phyloP scores from a whole-genome alignment of 225 moss, liverwort and hornwort genomes.

The Neckera pumila region DNA sequence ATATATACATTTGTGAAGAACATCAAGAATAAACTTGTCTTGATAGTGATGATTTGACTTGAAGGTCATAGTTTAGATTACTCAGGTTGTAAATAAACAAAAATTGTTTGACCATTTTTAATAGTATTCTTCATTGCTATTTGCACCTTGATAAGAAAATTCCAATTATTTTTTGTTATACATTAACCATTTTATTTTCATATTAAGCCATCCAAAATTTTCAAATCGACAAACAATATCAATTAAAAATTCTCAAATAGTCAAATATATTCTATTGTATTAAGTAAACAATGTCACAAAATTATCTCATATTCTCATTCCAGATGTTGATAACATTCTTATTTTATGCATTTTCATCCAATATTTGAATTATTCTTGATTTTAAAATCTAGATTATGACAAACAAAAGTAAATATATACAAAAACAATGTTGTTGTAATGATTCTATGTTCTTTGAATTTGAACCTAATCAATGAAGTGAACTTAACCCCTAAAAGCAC shows the following conservation, averaged over 20 bases:
- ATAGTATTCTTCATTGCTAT: background rate
- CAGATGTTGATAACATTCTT: fast-evolving
- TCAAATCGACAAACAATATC: fast-evolving
- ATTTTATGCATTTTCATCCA: background rate
- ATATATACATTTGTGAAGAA: background rate
- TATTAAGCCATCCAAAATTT: background rate
- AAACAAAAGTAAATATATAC: background rate
- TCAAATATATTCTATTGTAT: background rate
- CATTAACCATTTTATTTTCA: background rate
- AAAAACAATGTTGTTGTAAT: fast-evolving
- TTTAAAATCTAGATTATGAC: background rate
- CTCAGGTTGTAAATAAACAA: background rate
- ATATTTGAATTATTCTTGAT: background rate
- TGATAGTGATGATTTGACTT: background rate
- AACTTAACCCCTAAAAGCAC: no score
- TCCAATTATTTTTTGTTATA: background rate
- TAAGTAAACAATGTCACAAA: background rate
- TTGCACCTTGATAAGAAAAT: background rate
- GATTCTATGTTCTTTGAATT: fast-evolving
- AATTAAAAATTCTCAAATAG: background rate
- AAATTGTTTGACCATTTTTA: background rate
- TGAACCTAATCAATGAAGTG: background rate
- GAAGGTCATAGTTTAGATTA: background rate
- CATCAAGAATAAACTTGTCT: background rate
- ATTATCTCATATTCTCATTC: background rate